These are phyloP conservation scores for Epithemia pelagica DNA, from an alignment of 108 stramenopile species.

Conservation along the genomic window DNA sequence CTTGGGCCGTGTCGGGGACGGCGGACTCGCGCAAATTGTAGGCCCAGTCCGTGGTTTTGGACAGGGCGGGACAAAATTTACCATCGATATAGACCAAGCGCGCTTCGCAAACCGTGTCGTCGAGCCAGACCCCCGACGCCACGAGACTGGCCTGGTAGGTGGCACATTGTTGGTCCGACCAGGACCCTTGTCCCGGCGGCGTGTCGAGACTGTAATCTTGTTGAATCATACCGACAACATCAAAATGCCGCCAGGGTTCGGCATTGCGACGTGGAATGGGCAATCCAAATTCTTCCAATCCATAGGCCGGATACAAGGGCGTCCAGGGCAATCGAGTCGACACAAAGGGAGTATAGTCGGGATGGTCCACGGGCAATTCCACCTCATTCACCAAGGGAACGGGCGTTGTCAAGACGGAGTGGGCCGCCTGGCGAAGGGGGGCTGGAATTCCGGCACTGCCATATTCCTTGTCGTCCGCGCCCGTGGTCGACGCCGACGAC, in stretches of 20 bases:
- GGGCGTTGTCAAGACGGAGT: slow-evolving; percentile 26
- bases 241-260: slow-evolving; percentile 85
- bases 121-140: slow-evolving; percentile 61
- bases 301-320: slow-evolving; percentile 74
- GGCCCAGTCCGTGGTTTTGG: slow-evolving; percentile 47
- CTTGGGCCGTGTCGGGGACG: slow-evolving; percentile 12
- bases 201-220: slow-evolving; percentile 52
- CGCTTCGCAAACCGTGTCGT: slow-evolving; percentile 59
- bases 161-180: background rate
- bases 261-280: slow-evolving; percentile 71
- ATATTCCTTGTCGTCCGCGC: slow-evolving; percentile 13
- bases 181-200: background rate
- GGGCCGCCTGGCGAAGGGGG: slow-evolving; percentile 28
- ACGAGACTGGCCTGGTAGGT: slow-evolving; percentile 20
- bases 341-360: slow-evolving; percentile 81
- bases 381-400: slow-evolving; percentile 43
- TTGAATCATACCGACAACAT: slow-evolving; percentile 63
- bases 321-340: slow-evolving; percentile 61
- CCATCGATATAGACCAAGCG: slow-evolving; percentile 86
- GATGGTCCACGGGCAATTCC: slow-evolving; percentile 26
- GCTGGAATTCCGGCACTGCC: slow-evolving; percentile 32
- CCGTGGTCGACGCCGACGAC: background rate
- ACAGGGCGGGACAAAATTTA: slow-evolving; percentile 60
- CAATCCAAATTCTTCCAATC: slow-evolving; percentile 74
- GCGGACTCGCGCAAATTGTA: slow-evolving; percentile 42